These are phyloP conservation scores for Lotus japonicus DNA, from an alignment of 306 rosid genomes.

Conservation along the genomic window DNA sequence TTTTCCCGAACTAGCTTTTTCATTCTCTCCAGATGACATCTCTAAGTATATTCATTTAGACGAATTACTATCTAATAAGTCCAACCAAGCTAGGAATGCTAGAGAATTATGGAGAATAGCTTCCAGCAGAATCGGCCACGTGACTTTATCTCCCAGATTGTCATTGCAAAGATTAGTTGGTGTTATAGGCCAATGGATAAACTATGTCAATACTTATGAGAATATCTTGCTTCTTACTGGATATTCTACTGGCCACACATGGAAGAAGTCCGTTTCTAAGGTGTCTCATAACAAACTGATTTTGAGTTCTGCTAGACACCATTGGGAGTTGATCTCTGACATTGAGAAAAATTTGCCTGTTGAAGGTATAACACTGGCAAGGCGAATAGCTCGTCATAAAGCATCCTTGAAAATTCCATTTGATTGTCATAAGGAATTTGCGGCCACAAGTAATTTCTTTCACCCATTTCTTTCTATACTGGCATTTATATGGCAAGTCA, in stretches of 20 bases:
- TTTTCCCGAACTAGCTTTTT: slow-evolving; percentile 52
- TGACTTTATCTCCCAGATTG: slow-evolving; percentile 37
- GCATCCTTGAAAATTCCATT: slow-evolving; percentile 45
- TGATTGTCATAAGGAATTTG: slow-evolving; percentile 22
- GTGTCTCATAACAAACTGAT: slow-evolving; percentile 37
- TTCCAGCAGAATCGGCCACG: slow-evolving; percentile 50
- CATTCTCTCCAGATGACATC: slow-evolving; percentile 57
- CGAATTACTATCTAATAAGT: slow-evolving; percentile 36
- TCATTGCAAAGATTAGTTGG: slow-evolving; percentile 49
- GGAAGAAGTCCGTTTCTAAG: slow-evolving; percentile 45
- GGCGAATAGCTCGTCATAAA: slow-evolving; percentile 73
- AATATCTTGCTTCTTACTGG: slow-evolving; percentile 47
- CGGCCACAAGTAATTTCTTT: slow-evolving; percentile 23
- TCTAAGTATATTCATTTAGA: slow-evolving; percentile 38
- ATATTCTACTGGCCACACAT: slow-evolving; percentile 41
- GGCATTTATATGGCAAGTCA: slow-evolving; percentile 39
- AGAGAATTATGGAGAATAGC: slow-evolving; percentile 79
- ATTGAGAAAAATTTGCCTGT: slow-evolving; percentile 68
- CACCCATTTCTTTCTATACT: slow-evolving; percentile 28
- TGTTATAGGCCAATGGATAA: slow-evolving; percentile 59
- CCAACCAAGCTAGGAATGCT: slow-evolving; percentile 53
- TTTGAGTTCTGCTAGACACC: slow-evolving; percentile 39
- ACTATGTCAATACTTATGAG: slow-evolving; percentile 68
- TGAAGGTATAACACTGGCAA: slow-evolving; percentile 71
- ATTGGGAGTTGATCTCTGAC: slow-evolving; percentile 57